A percentile compares a stretch with the other conserved stretches of the same genome.
These are phyloP conservation scores for Stevia rebaudiana DNA, from an alignment of 140 eudicot species.

Conservation along the genomic window DNA sequence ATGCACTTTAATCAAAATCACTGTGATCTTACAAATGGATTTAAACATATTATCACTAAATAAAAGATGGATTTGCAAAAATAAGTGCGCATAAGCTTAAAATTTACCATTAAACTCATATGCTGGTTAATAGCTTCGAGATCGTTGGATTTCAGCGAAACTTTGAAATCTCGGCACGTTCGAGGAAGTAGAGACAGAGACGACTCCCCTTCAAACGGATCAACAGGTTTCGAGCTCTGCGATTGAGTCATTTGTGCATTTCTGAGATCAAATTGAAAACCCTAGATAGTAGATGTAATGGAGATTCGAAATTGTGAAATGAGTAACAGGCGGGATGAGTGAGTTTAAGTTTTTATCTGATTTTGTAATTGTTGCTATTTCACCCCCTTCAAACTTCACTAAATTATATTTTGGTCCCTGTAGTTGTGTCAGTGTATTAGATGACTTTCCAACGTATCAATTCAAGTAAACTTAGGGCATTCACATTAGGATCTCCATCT, in stretches of 20 bases:
- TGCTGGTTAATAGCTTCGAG: slow-evolving; percentile 42
- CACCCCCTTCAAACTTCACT: neutral
- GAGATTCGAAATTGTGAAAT: slow-evolving; percentile 2
- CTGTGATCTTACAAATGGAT: neutral
- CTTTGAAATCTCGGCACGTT: slow-evolving; percentile 25
- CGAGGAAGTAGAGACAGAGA: slow-evolving; percentile 40
- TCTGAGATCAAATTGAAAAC: neutral
- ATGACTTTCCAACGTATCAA: too few relatives aligned
- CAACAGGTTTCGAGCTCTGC: slow-evolving; percentile 26
- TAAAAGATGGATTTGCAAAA: neutral
- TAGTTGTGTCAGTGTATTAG: neutral
- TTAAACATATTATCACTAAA: neutral
- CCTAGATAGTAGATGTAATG: slow-evolving; percentile 9
- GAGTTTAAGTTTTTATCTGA: neutral
- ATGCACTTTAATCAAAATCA: neutral
- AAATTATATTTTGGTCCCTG: neutral
- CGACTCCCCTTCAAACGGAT: slow-evolving; percentile 36
- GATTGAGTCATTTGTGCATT: slow-evolving; percentile 19
- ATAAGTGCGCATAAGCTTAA: neutral
- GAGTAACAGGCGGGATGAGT: slow-evolving; percentile 13
- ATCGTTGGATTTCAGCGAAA: slow-evolving; percentile 21
- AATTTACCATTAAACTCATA: slow-evolving; percentile 40
- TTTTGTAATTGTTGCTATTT: neutral
- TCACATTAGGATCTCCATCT: too few relatives aligned
- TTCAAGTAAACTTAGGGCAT: too few relatives aligned